Evolutionary conservation across 75 land plant species (phyloP), one percentile per base, ranked within the genome.

Genomic region (Cunninghamia lanceolata): DNA sequence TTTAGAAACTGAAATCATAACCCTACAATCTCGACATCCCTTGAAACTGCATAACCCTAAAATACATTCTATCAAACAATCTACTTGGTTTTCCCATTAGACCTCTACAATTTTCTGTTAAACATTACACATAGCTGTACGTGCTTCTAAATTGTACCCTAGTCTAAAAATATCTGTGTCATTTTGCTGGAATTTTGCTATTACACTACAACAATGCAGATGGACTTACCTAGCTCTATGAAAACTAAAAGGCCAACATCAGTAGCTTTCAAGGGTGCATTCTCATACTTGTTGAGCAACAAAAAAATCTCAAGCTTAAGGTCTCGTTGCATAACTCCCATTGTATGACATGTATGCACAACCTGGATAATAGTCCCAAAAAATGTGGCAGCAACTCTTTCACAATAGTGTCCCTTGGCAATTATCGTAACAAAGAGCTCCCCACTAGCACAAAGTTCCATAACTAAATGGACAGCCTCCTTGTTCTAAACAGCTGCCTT

Each of bases 381-480:
- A 76, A 94, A 84, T 4, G 89, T 86, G 0, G 95, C 95, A 0
- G 95, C 95, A 4, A 88, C 92, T 6, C 94, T 87, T 74, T 94
- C 94, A 2, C 91, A 93, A 91, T 90, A 94, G 36, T 93, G 91
- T 1, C 95, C 95, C 66, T 91, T 90, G 35, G 92, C 88, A 83
- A 94, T 91, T 39, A 94, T 94, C 86, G 93, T 86, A 79, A 93
- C 94, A 63, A 94, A 94, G 7, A 94, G 94, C 91, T 94, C 95
- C 19, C 93, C 93, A 15, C 93, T 92, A 8, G 89, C 93, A 80
- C 85, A 92, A 50, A 91, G 50, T 86, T 88, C 90, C 93, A 90
- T 87, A 30, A 86, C 91, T 71, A 93, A 46, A 75, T 93, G 90
- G 16, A 94, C 93, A 0, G 91, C 88, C 11, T 87, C 87, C 88